phyloP scores from a whole-genome alignment of 352 stramenopile species.

The Sclerospora graminicola region DNA sequence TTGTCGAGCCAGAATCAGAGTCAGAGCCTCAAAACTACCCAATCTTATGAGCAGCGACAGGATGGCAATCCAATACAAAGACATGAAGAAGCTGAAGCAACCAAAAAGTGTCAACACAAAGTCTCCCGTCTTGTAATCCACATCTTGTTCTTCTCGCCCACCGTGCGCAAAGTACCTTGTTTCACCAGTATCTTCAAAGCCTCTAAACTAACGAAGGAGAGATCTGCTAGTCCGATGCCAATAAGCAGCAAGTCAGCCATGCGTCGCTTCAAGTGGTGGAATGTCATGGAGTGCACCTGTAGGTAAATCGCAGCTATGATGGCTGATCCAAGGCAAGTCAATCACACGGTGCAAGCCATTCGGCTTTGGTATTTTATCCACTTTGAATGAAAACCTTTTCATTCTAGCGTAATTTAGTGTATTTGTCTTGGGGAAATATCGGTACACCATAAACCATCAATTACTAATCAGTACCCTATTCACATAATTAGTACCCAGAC shows the following conservation, averaged over 20 bases:
- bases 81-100: slow-evolving; percentile 67
- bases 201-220: slow-evolving; percentile 39
- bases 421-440: no score
- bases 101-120: slow-evolving; percentile 31
- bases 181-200: slow-evolving; percentile 32
- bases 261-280: slow-evolving; percentile 54
- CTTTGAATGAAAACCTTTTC: no score
- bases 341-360: slow-evolving; percentile 42
- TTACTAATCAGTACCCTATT: no score
- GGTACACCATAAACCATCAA: no score
- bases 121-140: slow-evolving; percentile 2
- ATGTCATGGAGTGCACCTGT: slow-evolving; percentile 43
- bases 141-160: slow-evolving; percentile 1
- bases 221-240: slow-evolving; percentile 51
- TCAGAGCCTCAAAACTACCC: slow-evolving; percentile 42
- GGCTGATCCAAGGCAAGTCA: slow-evolving; percentile 28
- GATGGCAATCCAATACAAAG: slow-evolving; percentile 58
- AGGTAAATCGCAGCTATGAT: slow-evolving; percentile 36
- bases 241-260: slow-evolving; percentile 58
- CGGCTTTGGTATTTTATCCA: no score
- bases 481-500: no score
- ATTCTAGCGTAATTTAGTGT: no score
- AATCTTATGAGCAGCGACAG: slow-evolving; percentile 63
- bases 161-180: slow-evolving; percentile 41
- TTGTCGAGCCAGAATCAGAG: no score